phyloP scores from a whole-genome alignment of 192 early-diverging fungal genomes.

The Coemansia sp. region DNA sequence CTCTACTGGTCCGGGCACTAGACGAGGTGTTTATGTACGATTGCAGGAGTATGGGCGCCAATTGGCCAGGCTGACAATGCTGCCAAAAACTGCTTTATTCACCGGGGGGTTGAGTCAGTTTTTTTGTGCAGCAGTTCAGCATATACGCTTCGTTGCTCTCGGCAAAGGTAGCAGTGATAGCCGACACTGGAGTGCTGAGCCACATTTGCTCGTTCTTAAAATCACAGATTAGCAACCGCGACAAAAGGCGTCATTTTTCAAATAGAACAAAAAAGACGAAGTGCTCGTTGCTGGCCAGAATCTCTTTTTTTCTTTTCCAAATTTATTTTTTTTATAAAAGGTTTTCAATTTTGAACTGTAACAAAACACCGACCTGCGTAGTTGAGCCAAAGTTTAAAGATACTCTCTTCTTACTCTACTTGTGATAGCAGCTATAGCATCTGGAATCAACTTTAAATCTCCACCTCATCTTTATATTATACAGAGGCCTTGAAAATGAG shows the following conservation, averaged over 20 bases:
- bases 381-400: slow-evolving; percentile 14
- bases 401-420: slow-evolving; percentile 2
- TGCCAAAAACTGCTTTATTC: too few species aligned
- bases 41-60: too few species aligned
- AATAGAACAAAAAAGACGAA: background rate
- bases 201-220: background rate
- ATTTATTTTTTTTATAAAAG: slow-evolving; percentile 21
- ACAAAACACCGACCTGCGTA: slow-evolving; percentile 39
- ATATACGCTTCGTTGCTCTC: too few species aligned
- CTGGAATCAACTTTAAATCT: slow-evolving; percentile 11
- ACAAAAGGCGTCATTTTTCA: slow-evolving; percentile 4
- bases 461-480: slow-evolving; percentile 24
- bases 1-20: background rate
- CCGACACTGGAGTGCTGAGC: too few species aligned
- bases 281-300: background rate
- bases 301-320: slow-evolving; percentile 13
- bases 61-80: too few species aligned
- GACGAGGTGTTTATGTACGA: background rate
- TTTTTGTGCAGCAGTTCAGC: too few species aligned
- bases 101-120: too few species aligned
- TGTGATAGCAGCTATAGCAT: slow-evolving; percentile 20
- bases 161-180: too few species aligned
- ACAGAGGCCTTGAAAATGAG: slow-evolving; percentile 45
- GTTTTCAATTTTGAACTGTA: slow-evolving; percentile 26
- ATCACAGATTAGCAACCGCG: background rate